Evolutionary conservation across 805 yeast species (phyloP).

Genomic region (Kazachstania psychrophila): DNA sequence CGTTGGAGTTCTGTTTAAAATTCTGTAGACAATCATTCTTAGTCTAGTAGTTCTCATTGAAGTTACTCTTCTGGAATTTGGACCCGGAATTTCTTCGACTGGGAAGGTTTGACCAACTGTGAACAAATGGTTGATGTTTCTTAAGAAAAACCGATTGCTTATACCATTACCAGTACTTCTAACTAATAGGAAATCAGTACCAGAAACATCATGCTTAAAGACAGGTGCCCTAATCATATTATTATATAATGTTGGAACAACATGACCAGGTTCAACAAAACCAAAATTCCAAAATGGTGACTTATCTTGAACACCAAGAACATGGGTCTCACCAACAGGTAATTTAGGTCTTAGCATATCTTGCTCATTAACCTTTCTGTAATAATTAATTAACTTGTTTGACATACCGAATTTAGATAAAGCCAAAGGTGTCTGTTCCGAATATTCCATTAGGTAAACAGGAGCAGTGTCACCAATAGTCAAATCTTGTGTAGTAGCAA

Average conservation of each 20-base stretch:
- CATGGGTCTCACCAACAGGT: constrained; percentile 88
- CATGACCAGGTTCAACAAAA: constrained; percentile 86
- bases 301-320: constrained; percentile 89
- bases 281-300: constrained; percentile 99
- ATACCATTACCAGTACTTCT: constrained; percentile 75
- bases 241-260: constrained; percentile 89
- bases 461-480: constrained; percentile 78
- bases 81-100: constrained; percentile 92
- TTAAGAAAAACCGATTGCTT: constrained; percentile 58
- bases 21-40: constrained; percentile 87
- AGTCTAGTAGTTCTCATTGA: constrained; percentile 84
- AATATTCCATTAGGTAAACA: constrained; percentile 72
- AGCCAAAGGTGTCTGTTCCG: constrained; percentile 79
- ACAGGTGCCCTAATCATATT: constrained; percentile 89
- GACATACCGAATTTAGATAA: constrained; percentile 94
- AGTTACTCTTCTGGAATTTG: constrained; percentile 92
- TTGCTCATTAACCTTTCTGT: constrained; percentile 71
- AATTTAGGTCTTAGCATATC: constrained; percentile 83
- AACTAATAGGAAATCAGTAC: constrained; percentile 74
- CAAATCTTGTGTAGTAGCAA: constrained; percentile 61
- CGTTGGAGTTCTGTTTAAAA: constrained; percentile 63
- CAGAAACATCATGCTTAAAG: constrained; percentile 69
- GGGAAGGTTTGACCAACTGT: constrained; percentile 91
- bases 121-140: constrained; percentile 63
- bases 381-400: constrained; percentile 83